Evolutionary conservation across 108 stramenopile genomes (phyloP).

Genomic region (Cyclotella kingstonii): DNA sequence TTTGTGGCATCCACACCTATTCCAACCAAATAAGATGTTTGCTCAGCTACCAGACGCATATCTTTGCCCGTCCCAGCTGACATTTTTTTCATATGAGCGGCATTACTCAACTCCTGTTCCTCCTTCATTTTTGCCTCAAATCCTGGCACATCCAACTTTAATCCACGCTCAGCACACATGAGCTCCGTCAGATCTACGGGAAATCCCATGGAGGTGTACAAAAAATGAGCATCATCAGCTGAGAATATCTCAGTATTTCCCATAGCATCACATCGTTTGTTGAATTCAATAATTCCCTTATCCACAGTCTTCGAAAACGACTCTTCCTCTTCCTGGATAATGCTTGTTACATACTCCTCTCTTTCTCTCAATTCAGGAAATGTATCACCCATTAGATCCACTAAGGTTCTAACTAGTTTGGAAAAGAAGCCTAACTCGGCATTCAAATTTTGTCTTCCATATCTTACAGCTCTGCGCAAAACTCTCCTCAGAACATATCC

Average conservation of each 20-base stretch:
- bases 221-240: conserved; percentile 91
- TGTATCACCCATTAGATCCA: conserved; percentile 84
- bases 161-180: conserved; percentile 97
- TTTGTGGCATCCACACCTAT: conserved; percentile 79
- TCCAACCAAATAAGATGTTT: conserved; percentile 88
- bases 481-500: conserved; percentile 97
- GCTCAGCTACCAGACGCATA: conserved; percentile 96
- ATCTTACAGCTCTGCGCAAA: conserved; percentile 95
- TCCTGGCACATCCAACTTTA: conserved; percentile 88
- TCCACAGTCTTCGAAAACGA: conserved; percentile 95
- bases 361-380: conserved; percentile 92
- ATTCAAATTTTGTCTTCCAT: conserved; percentile 91
- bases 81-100: conserved; percentile 76
- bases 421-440: conserved; percentile 96
- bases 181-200: conserved; percentile 97
- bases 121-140: conserved; percentile 91
- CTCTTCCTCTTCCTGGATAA: conserved; percentile 94
- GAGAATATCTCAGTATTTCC: conserved; percentile 70
- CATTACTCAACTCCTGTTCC: conserved; percentile 77
- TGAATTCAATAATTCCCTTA: conserved; percentile 93
- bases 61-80: conserved; percentile 89
- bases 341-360: conserved; percentile 71
- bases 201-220: conserved; percentile 98
- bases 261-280: conserved; percentile 73
- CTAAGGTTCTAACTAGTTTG: conserved; percentile 84